A percentile compares a stretch with the other conserved stretches of the same genome.
These are phyloP conservation scores for Floccularia luteovirens DNA, from an alignment of 768 basidiomycete genomes.

Conservation along the genomic window DNA sequence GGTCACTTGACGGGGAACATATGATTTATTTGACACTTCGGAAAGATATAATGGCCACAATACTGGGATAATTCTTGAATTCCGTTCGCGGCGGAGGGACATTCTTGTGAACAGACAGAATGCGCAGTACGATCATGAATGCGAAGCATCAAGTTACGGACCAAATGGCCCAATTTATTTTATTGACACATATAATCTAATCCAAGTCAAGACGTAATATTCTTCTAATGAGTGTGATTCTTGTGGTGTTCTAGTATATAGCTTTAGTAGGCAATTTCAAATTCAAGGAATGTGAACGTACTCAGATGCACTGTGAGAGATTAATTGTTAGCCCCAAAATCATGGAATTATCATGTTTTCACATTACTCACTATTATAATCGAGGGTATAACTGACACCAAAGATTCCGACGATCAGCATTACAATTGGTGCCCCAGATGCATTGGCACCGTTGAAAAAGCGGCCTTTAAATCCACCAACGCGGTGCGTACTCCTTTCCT, in stretches of 20 bases:
- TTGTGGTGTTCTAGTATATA: conserved; percentile 74
- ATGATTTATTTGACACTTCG: too few species aligned
- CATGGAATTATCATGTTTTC: too few species aligned
- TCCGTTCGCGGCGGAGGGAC: too few species aligned
- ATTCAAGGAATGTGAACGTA: conserved; percentile 28
- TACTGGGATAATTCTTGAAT: too few species aligned
- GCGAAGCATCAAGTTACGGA: too few species aligned
- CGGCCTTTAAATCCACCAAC: conserved; percentile 69
- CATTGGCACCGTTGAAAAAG: conserved; percentile 83
- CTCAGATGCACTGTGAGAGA: conserved; percentile 68
- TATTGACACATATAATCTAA: too few species aligned
- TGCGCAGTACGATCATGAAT: too few species aligned
- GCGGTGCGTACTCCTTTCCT: conserved; percentile 59
- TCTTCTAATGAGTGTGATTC: conserved; percentile 71
- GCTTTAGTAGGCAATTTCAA: conserved; percentile 13
- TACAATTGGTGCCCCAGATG: conserved; percentile 63
- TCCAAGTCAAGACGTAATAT: neutral
- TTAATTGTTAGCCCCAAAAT: conserved; percentile 1
- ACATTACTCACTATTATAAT: conserved; percentile 75
- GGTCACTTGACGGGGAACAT: too few species aligned
- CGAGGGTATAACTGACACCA: conserved; percentile 76
- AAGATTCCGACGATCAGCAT: conserved; percentile 61
- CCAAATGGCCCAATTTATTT: too few species aligned
- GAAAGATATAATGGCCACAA: too few species aligned
- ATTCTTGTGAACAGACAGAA: too few species aligned